A percentile compares a stretch with the other conserved stretches of the same genome.
These are phyloP conservation scores for Hyphodiscus sp. DNA, from an alignment of 2,329 filamentous ascomycete genomes.

Conservation along the genomic window DNA sequence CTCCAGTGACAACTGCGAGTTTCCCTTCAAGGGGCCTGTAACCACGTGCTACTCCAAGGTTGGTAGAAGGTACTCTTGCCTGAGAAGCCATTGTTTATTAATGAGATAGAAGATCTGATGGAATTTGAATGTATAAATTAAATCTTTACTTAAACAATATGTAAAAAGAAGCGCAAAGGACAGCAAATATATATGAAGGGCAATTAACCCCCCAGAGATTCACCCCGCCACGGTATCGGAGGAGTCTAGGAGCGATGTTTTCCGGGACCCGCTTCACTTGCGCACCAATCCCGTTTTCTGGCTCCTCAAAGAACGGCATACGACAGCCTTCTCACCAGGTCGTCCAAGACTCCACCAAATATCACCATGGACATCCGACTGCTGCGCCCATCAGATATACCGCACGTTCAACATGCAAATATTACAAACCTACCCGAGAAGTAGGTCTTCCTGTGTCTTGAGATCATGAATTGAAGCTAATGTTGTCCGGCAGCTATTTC, in stretches of 20 bases:
- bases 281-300: conserved; percentile 5
- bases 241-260: background rate
- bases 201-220: background rate
- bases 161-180: too few species aligned
- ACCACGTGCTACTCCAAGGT: conserved; percentile 11
- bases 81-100: conserved; percentile 5
- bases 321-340: conserved; percentile 8
- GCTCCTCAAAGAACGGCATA: background rate
- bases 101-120: background rate
- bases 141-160: too few species aligned
- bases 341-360: background rate
- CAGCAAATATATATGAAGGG: too few species aligned
- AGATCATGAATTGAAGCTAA: conserved; percentile 2
- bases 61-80: conserved; percentile 1
- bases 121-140: too few species aligned
- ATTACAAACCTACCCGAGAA: conserved; percentile 99
- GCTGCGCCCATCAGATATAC: conserved; percentile 75
- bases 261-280: background rate
- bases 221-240: conserved; percentile 15
- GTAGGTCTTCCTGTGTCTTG: conserved; percentile 8
- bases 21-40: conserved; percentile 57
- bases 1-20: conserved; percentile 72
- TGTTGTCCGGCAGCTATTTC: conserved; percentile 58
- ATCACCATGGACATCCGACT: conserved; percentile 81
- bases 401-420: conserved; percentile 94